These are phyloP conservation scores for Russula sp. DNA, from an alignment of 768 basidiomycete species.

Conservation along the genomic window DNA sequence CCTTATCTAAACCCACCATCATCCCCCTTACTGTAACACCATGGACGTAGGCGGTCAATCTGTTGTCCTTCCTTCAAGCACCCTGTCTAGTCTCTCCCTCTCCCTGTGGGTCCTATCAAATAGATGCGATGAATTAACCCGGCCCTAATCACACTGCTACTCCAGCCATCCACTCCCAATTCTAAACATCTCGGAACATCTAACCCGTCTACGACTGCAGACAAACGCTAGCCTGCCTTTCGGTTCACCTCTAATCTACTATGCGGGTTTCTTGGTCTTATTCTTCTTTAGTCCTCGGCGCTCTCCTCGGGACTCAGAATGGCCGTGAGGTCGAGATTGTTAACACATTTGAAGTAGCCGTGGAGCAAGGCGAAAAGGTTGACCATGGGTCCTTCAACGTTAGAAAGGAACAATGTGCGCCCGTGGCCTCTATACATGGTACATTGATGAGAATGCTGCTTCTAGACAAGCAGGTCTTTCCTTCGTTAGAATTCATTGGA, in stretches of 20 bases:
- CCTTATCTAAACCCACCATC: not conserved
- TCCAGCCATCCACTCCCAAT: conserved; percentile 91
- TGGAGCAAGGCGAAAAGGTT: conserved; percentile 51
- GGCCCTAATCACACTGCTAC: not conserved
- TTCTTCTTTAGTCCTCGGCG: conserved; percentile 67
- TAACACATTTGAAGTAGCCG: conserved; percentile 89
- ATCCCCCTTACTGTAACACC: not conserved
- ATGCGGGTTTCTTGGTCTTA: conserved; percentile 5
- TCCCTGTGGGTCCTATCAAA: conserved; percentile 47
- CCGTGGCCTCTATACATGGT: not conserved
- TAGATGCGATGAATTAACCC: not conserved
- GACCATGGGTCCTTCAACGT: conserved; percentile 78
- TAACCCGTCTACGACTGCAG: conserved; percentile 78
- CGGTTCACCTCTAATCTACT: conserved; percentile 36
- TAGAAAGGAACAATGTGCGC: conserved; percentile 79
- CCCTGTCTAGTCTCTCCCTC: conserved; percentile 65
- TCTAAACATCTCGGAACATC: conserved; percentile 93
- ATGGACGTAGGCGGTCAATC: conserved; percentile 78
- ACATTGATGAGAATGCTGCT: not conserved
- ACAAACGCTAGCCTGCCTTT: conserved; percentile 53
- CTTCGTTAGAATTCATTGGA: conserved; percentile 93
- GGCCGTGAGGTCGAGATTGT: conserved; percentile 96
- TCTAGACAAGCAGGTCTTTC: conserved; percentile 96
- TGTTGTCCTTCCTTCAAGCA: conserved; percentile 64
- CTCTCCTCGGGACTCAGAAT: conserved; percentile 86